phyloP scores from a whole-genome alignment of 1,284 basidiomycete genomes.

The Lignosus rhinocerotis region DNA sequence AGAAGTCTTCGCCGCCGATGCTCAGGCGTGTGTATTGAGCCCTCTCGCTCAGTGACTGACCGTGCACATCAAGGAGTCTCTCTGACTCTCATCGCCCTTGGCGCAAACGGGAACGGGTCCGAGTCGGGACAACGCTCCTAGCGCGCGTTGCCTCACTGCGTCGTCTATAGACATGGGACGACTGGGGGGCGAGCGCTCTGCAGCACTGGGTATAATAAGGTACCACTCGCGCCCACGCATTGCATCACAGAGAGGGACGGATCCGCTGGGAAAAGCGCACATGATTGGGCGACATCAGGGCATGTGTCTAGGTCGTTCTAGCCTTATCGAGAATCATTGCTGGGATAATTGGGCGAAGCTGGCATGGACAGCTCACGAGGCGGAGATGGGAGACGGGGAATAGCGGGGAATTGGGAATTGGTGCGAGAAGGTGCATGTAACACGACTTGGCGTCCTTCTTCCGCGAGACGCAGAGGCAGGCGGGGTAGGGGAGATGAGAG shows the following conservation, averaged over 20 bases:
- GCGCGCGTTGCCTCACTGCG: too few species aligned
- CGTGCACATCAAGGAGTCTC: too few species aligned
- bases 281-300: conserved; percentile 3
- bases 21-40: too few species aligned
- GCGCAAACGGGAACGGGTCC: too few species aligned
- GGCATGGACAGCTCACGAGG: neutral
- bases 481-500: neutral
- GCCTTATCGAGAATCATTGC: conserved; percentile 6
- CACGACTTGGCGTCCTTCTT: conserved; percentile 11
- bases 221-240: conserved; percentile 20
- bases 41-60: too few species aligned
- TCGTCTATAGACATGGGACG: too few species aligned
- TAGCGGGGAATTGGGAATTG: conserved; percentile 10
- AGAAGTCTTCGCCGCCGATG: too few species aligned
- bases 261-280: conserved; percentile 2
- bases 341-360: neutral
- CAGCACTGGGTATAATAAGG: conserved; percentile 3
- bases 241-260: conserved; percentile 13
- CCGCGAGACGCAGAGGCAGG: conserved; percentile 11
- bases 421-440: neutral
- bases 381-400: conserved; percentile 4
- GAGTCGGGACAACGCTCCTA: too few species aligned
- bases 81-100: too few species aligned
- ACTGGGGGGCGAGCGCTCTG: too few species aligned
- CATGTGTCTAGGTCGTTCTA: conserved; percentile 12